Base-by-base conservation (phyloP, 2,329 filamentous ascomycete species). In the Penicillium sp. region DNA sequence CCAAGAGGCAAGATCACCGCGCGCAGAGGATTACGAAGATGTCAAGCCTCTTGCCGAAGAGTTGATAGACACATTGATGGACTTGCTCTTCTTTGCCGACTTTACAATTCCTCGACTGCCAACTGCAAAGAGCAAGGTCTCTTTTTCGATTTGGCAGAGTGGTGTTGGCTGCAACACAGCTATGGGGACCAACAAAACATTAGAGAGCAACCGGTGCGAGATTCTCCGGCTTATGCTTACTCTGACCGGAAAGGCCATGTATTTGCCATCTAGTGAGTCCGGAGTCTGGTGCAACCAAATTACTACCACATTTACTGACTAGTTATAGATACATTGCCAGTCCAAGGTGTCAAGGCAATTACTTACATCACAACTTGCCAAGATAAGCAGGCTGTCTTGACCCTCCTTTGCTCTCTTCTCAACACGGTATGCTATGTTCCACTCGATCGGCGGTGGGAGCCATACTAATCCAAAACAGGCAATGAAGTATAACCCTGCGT, bases 111-210 rank as follows among this genome's bases (percentile, higher is more conserved):
- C 93, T 10, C 85, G 82, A 57, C 84, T 89, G 42, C 82, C 86
- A 15, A 82, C 86, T 56, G 85, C 86, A 54, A 91, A 89, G 70
- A 84, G 84, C 62, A 95, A 94, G 73, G 89, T 97, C 56, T 89
- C 89, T 8, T 96, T 94, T 76, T 89, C 91, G 54, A 97, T 99
- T 72, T 99, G 94, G 94, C 92, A 97, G 78, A 97, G 91, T 71
- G 94, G 94, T 48, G 93, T 99, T 31, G 94, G 94, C 15, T 97
- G 93, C 80, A 96, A 96, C 74, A 90, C 89, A 17, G 86, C 92
- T 6, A 87, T 95, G 66, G 88, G 88, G 10, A 93, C 92, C 4
- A 97, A 88, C 52, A 96, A 91, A 73, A 93, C 97, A 68, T 89
- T 91, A 58, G 94, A 99, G 78, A 95, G 84, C 77, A 97, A 97